phyloP scores from a whole-genome alignment of 805 yeast genomes.

The Lachancea mirantina region DNA sequence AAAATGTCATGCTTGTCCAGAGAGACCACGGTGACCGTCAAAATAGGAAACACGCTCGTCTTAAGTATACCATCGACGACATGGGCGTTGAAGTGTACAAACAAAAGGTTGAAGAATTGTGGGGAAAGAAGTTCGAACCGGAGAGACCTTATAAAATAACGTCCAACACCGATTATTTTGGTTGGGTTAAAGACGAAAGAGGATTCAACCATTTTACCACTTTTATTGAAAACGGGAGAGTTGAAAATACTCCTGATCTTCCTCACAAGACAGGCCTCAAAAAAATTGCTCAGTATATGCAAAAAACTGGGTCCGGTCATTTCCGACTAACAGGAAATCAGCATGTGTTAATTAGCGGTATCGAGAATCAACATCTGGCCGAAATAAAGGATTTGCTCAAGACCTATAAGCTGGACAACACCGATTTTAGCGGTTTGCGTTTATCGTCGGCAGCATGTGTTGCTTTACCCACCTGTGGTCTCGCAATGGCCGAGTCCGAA shows the following conservation, averaged over 20 bases:
- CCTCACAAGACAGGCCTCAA: conserved; percentile 85
- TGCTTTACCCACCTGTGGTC: conserved; percentile 97
- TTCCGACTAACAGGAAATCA: conserved; percentile 95
- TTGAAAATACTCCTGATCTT: conserved; percentile 83
- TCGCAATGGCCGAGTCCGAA: conserved; percentile 98
- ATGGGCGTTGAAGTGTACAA: conserved; percentile 83
- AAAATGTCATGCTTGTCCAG: conserved; percentile 88
- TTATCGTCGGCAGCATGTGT: conserved; percentile 94
- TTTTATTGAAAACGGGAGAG: conserved; percentile 93
- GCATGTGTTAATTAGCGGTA: conserved; percentile 71
- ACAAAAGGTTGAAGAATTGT: conserved; percentile 70
- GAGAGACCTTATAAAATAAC: conserved; percentile 69
- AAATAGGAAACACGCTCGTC: conserved; percentile 95
- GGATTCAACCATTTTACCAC: conserved; percentile 87
- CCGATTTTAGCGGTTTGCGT: conserved; percentile 75
- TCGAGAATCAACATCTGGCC: conserved; percentile 61
- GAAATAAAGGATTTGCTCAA: conserved; percentile 56
- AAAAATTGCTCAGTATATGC: conserved; percentile 66
- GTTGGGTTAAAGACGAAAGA: conserved; percentile 84
- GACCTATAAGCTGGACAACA: conserved; percentile 75
- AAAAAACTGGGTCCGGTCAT: conserved; percentile 58
- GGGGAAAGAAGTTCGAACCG: conserved; percentile 68
- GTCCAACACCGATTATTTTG: conserved; percentile 85
- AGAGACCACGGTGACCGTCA: conserved; percentile 92
- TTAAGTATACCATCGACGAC: conserved; percentile 93